These are phyloP conservation scores for Abelmoschus esculentus DNA, from an alignment of 345 rosid genomes.

Conservation along the genomic window DNA sequence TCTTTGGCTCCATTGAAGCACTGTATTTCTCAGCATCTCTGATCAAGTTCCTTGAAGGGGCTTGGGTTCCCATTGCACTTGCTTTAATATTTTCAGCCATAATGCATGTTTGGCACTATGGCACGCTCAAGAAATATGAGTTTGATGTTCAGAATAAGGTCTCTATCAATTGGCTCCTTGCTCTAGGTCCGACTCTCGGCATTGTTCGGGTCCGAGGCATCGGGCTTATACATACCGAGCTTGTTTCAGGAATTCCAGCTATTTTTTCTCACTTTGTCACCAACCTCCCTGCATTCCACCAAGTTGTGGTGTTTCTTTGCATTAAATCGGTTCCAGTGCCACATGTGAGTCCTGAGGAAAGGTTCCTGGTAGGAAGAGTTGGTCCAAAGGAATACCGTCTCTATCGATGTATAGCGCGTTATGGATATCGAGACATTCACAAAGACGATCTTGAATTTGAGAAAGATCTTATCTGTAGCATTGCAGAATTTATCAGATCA, in stretches of 20 bases:
- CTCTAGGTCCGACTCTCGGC: slow-evolving; percentile 74
- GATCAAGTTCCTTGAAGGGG: slow-evolving; percentile 91
- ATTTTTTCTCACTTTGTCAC: slow-evolving; percentile 97
- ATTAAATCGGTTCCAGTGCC: slow-evolving; percentile 93
- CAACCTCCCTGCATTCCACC: slow-evolving; percentile 98
- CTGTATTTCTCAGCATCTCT: slow-evolving; percentile 98
- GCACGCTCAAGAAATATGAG: slow-evolving; percentile 75
- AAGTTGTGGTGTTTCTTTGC: slow-evolving; percentile 87
- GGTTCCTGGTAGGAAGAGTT: slow-evolving; percentile 80
- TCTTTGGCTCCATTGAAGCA: slow-evolving; percentile 78
- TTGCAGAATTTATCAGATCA: slow-evolving; percentile 71
- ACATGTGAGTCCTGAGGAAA: slow-evolving; percentile 77
- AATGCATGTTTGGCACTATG: slow-evolving; percentile 94
- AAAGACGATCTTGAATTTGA: slow-evolving; percentile 84
- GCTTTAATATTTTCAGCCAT: slow-evolving; percentile 58
- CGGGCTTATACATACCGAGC: slow-evolving; percentile 87
- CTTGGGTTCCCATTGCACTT: slow-evolving; percentile 91
- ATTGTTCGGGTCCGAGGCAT: slow-evolving; percentile 82
- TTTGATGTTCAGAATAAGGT: slow-evolving; percentile 92
- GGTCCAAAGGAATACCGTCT: slow-evolving; percentile 82
- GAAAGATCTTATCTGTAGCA: slow-evolving; percentile 71
- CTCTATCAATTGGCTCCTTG: slow-evolving; percentile 80
- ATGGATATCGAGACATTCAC: slow-evolving; percentile 86
- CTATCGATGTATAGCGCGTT: slow-evolving; percentile 86
- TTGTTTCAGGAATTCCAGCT: slow-evolving; percentile 90